Conservation (phyloP, 139 green algal species). For the Tetratostichococcus sp. region DNA sequence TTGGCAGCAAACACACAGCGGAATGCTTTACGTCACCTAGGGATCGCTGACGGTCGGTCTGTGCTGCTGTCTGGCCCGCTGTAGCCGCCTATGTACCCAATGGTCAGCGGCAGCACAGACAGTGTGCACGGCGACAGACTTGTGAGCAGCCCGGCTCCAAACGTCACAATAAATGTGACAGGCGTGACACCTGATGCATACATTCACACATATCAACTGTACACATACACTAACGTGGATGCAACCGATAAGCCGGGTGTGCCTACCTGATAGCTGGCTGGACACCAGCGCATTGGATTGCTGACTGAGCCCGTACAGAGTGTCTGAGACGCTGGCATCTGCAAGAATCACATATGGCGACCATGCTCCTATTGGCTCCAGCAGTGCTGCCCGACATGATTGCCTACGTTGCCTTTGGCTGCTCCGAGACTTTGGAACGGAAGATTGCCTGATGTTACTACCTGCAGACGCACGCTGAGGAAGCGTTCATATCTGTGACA, state of each 20-base stretch:
- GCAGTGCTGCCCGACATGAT: too few relatives aligned
- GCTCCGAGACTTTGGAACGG: too few relatives aligned
- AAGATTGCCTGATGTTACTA: too few relatives aligned
- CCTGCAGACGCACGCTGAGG: too few relatives aligned
- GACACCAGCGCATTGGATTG: background rate
- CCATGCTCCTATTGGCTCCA: too few relatives aligned
- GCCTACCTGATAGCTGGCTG: background rate
- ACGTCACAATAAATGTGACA: conserved; percentile 58
- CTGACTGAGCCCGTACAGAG: background rate
- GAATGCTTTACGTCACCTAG: too few relatives aligned
- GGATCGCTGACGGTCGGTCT: background rate
- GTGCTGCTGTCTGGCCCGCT: conserved; percentile 3
- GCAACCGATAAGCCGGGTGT: too few relatives aligned
- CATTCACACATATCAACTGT: too few relatives aligned
- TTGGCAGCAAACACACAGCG: too few relatives aligned
- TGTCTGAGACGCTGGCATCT: background rate
- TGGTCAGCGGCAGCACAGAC: conserved; percentile 81
- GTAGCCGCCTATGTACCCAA: conserved; percentile 89
- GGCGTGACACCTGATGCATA: conserved; percentile 52
- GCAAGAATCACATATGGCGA: background rate
- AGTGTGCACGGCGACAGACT: conserved; percentile 91
- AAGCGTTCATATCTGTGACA: too few relatives aligned
- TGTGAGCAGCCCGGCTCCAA: conserved; percentile 84
- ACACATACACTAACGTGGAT: too few relatives aligned
- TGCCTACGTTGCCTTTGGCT: too few relatives aligned